phyloP scores from a whole-genome alignment of 202 grass and related monocot genomes.

The Bolboschoenoplectus hybrid region DNA sequence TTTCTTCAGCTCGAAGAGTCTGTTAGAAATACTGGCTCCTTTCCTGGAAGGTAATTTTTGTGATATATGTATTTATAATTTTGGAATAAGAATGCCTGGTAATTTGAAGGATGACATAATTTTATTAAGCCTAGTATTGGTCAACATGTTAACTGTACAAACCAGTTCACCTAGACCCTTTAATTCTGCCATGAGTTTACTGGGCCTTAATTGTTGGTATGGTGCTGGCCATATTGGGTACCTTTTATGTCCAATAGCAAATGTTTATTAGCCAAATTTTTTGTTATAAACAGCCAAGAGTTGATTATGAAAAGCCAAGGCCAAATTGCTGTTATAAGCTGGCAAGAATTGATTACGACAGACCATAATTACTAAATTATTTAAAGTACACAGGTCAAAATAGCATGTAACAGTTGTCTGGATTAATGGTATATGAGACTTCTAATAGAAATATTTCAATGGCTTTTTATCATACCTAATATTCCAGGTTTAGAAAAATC shows the following conservation, averaged over 20 bases:
- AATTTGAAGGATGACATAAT: not conserved
- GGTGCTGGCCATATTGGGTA: not conserved
- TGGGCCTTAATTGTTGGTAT: not conserved
- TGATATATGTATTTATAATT: conserved; percentile 25
- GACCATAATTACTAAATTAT: not conserved
- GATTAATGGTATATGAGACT: not conserved
- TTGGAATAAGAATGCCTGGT: not conserved
- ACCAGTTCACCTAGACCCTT: not conserved
- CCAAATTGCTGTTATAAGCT: not conserved
- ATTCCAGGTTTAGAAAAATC: not conserved
- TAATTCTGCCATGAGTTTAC: not conserved
- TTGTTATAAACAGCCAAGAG: conserved; percentile 11
- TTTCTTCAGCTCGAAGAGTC: conserved; percentile 95
- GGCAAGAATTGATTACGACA: not conserved
- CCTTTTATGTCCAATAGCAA: not conserved
- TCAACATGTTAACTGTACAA: conserved; percentile 7
- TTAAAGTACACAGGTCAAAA: not conserved
- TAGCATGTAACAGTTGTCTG: not conserved
- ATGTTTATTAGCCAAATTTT: not conserved
- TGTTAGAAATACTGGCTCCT: conserved; percentile 74
- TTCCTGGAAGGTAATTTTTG: conserved; percentile 88
- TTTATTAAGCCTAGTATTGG: conserved; percentile 22
- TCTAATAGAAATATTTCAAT: not conserved
- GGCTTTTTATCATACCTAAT: not conserved
- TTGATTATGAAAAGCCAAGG: conserved; percentile 9